Conservation (phyloP, 108 stramenopile genomes). For the Cyclotella kingstonii region DNA sequence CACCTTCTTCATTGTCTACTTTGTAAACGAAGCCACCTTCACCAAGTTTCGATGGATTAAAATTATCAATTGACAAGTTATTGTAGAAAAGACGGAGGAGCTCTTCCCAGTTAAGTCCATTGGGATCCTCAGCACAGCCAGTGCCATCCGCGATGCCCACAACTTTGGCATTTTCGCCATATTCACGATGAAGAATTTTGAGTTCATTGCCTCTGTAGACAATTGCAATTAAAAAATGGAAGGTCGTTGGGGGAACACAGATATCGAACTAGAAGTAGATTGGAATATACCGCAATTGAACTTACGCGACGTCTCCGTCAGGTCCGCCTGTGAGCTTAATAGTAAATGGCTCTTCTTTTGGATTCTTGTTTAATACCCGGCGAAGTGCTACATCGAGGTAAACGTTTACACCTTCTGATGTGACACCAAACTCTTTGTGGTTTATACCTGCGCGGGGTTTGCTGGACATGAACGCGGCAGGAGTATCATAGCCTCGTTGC, state of each 20-base stretch:
- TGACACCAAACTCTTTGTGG: constrained; percentile 98
- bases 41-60: constrained; percentile 77
- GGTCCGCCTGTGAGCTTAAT: constrained; percentile 97
- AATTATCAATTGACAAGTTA: constrained; percentile 75
- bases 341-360: constrained; percentile 84
- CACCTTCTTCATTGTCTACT: constrained; percentile 84
- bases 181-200: constrained; percentile 93
- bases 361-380: constrained; percentile 77
- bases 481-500: constrained; percentile 85
- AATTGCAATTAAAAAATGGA: background rate
- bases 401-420: constrained; percentile 93
- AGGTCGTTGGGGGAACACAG: background rate
- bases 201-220: constrained; percentile 84
- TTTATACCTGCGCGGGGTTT: constrained; percentile 97
- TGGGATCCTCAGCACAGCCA: constrained; percentile 95
- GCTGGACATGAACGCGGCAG: constrained; percentile 96
- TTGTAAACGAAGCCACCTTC: constrained; percentile 62
- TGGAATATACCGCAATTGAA: background rate
- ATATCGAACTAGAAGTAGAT: no score
- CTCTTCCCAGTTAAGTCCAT: constrained; percentile 89
- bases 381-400: constrained; percentile 93
- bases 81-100: constrained; percentile 84
- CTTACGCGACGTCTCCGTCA: constrained; percentile 93
- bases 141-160: constrained; percentile 96
- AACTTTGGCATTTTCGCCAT: constrained; percentile 91